Conservation (phyloP, 2,329 filamentous ascomycete species). For the Parascedosporium putredinis region DNA sequence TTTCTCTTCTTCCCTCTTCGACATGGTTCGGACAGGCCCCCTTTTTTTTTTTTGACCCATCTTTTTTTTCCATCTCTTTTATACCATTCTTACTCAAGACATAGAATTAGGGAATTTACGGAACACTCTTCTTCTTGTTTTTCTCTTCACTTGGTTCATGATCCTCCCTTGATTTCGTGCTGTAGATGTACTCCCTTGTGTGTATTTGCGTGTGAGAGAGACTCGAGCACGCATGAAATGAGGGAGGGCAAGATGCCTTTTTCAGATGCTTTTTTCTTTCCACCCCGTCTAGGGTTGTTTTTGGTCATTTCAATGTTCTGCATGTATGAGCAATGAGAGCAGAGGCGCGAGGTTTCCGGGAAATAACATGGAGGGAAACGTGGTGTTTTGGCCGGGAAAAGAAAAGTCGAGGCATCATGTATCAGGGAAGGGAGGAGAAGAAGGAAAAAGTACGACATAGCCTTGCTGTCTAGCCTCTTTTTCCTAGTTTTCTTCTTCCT, state of each 20-base stretch:
- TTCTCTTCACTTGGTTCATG: background rate
- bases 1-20: too few species aligned
- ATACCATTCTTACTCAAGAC: slow-evolving; percentile 5
- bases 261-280: background rate
- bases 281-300: too few species aligned
- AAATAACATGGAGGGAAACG: background rate
- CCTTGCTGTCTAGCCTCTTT: too few species aligned
- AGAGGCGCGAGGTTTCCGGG: background rate
- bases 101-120: slow-evolving; percentile 6
- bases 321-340: background rate
- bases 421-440: background rate
- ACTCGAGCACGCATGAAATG: too few species aligned
- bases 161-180: background rate
- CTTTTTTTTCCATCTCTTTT: slow-evolving; percentile 3
- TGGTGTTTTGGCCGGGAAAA: too few species aligned
- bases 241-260: background rate
- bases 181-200: background rate
- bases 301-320: slow-evolving; percentile 8
- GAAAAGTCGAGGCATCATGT: background rate
- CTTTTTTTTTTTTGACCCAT: slow-evolving; percentile 6
- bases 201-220: background rate
- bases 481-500: too few species aligned
- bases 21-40: too few species aligned
- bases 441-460: too few species aligned
- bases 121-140: slow-evolving; percentile 2